Percentiles rank a stretch among this genome's conserved stretches.
Conservation (phyloP, 108 stramenopile genomes). For the Nitzschia sp. region DNA sequence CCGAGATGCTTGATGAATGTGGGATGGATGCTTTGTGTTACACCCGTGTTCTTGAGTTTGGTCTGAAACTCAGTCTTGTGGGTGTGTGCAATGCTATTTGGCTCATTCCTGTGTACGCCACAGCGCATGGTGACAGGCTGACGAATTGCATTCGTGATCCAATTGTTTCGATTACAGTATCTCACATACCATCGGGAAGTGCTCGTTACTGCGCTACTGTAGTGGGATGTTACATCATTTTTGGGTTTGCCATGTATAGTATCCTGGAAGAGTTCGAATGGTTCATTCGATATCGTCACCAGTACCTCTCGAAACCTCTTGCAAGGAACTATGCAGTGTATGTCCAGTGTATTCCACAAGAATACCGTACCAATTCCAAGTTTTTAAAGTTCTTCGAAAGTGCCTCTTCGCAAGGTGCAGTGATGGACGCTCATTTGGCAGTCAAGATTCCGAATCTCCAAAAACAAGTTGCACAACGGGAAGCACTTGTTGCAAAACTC, state of each 20-base stretch:
- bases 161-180: constrained; percentile 25
- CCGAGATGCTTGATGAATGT: constrained; percentile 54
- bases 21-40: constrained; percentile 64
- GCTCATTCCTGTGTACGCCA: constrained; percentile 46
- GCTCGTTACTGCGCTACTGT: constrained; percentile 48
- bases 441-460: constrained; percentile 46
- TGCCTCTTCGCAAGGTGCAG: constrained; percentile 21
- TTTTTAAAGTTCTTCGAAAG: constrained; percentile 48
- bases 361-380: constrained; percentile 41
- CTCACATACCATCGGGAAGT: constrained; percentile 50
- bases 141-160: constrained; percentile 21
- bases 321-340: constrained; percentile 52
- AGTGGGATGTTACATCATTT: constrained; percentile 57
- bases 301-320: constrained; percentile 37
- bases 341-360: constrained; percentile 48
- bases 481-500: constrained; percentile 43
- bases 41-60: constrained; percentile 53
- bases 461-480: constrained; percentile 46
- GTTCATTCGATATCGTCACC: constrained; percentile 54
- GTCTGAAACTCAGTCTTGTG: constrained; percentile 45
- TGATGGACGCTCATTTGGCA: constrained; percentile 46
- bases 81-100: constrained; percentile 50
- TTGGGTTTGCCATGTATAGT: constrained; percentile 65
- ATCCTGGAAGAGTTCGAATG: constrained; percentile 61
- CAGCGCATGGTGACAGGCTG: constrained; percentile 8